A percentile compares a stretch with the other conserved stretches of the same genome.
Conservation (phyloP, 2,329 filamentous ascomycete species). For the Talaromyces atroroseus region DNA sequence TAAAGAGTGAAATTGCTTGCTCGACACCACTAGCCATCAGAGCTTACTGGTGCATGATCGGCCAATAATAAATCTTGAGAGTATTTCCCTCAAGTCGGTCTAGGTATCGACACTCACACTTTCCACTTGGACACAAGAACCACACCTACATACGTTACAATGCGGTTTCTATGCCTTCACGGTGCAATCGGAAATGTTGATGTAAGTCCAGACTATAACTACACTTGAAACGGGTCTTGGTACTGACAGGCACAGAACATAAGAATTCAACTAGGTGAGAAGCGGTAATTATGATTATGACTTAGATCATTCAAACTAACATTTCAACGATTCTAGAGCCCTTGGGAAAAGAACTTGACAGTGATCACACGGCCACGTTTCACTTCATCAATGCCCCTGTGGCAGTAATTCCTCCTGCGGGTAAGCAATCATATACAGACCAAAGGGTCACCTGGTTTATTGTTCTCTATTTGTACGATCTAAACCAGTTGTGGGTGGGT, state of each 20-base stretch:
- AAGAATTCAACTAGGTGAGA: slow-evolving; percentile 8
- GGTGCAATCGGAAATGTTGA: slow-evolving; percentile 26
- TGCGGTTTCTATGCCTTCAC: slow-evolving; percentile 26
- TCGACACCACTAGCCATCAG: too few species aligned
- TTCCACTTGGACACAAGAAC: neutral
- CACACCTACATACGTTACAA: slow-evolving; percentile 5
- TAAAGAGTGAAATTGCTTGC: too few species aligned
- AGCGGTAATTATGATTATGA: too few species aligned
- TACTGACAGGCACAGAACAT: slow-evolving; percentile 7
- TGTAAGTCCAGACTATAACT: slow-evolving; percentile 15
- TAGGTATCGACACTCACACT: neutral
- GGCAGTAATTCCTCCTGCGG: slow-evolving; percentile 11
- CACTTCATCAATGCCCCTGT: slow-evolving; percentile 9
- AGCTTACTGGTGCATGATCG: too few species aligned
- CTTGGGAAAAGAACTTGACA: slow-evolving; percentile 5
- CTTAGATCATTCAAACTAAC: neutral
- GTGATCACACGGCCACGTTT: slow-evolving; percentile 2
- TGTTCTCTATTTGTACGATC: neutral
- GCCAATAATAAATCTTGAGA: too few species aligned
- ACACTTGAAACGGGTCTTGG: neutral
- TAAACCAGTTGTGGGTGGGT: neutral
- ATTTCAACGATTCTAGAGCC: neutral
- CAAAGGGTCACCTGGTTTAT: neutral
- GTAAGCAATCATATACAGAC: slow-evolving; percentile 18
- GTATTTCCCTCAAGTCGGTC: too few species aligned